Base-by-base conservation (phyloP, 2,329 filamentous ascomycete genomes). In the Colletotrichum incanum region DNA sequence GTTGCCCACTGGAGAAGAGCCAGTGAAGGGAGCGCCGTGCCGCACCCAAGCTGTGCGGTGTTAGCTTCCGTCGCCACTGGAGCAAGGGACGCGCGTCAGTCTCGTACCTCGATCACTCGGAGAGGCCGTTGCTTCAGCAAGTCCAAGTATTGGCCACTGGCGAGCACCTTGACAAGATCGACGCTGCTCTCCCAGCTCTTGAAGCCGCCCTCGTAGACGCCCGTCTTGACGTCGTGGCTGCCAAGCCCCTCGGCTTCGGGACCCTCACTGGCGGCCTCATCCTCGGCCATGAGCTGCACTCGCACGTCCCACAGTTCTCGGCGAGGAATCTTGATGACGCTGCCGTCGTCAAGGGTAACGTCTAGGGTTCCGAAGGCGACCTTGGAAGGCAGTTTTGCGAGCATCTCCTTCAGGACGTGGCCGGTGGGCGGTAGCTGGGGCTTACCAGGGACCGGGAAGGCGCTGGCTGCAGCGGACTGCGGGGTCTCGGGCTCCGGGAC, bases 161-260 rank as follows among this genome's bases (percentile, higher is more conserved):
- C 86, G 39, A 92, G 80, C n/a, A 93, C 90, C 78, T 91, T 93
- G 62, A 94, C 93, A 23, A 96, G 85, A 79, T 96, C 94, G 64
- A 95, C 86, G 72, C 92, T 94, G 82, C 93, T 95, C 83, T 96
- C 94, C 94, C 94, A 96, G 77, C 93, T 95, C 84, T 96, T 96
- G 84, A 96, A 95, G 31, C 94, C 94, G 68, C 94, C 94, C 82
- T 96, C 94, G 82, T 96, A 96, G 72, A 96, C 89, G 63, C 93
- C 93, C 67, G 93, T 93, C 80, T 91, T 93, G 75, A 96, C 91
- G 81, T 96, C 94, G 74, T 93, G 91, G 73, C 88, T 86, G 49
- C 90, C 91, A 45, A 94, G 84, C 1, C 88, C 87, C 65, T 88
- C 84, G 49, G 75, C 87, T 63, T 87, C 84, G 26, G 75, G 74